Evolutionary conservation across 495 filamentous ascomycete genomes (phyloP), one percentile per base, ranked within the genome.

Genomic region (Lophium mytilinum): DNA sequence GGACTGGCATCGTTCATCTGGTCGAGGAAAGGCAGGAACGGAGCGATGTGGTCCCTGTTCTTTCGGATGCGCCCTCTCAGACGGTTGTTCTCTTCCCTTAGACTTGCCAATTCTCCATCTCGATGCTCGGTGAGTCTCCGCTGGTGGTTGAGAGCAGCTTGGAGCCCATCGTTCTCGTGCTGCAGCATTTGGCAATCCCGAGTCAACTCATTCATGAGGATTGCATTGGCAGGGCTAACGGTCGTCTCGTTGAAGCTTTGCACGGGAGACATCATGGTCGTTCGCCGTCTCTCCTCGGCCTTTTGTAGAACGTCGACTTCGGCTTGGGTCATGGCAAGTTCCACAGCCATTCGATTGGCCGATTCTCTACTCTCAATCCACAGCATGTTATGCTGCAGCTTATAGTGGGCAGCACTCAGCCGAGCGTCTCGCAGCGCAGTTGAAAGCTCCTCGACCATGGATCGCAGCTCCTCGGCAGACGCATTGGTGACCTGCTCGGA

Each of bases 311-410:
- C 88, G 57, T 96, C 86, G 7, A 96, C 87, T 69, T 98, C 94
- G 35, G 87, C 80, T 54, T 86, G 83, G n/a, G 86, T 87, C 75
- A 97, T 89, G 48, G 94, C 87, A 55, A 94, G 88, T 71, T 98
- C 93, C 10, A 97, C 93, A 37, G 83, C 87, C 56, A 91, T 89
- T 37, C 90, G 82, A 69, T 94, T 91, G 4, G 87, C 78, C 21
- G 90, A 86, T 69, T 95, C 91, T 33, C 85, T 81, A 41, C 87
- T 92, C 64, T 94, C 88, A 50, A 97, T 88, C 49, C 78, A 84
- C 19, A 96, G 79, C 58, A 98, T 78, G 63, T 84, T 89, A 66
- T 93, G 89, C 68, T 96, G 92, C 47, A 98, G 73, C 66, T 93
- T 95, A 75, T 94, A 86, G 67, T 98, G 93, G 21, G 94, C 84